Evolutionary conservation across 2,329 filamentous ascomycete genomes (phyloP), one percentile per base, ranked within the genome.

Genomic region (Fusarium sp.): DNA sequence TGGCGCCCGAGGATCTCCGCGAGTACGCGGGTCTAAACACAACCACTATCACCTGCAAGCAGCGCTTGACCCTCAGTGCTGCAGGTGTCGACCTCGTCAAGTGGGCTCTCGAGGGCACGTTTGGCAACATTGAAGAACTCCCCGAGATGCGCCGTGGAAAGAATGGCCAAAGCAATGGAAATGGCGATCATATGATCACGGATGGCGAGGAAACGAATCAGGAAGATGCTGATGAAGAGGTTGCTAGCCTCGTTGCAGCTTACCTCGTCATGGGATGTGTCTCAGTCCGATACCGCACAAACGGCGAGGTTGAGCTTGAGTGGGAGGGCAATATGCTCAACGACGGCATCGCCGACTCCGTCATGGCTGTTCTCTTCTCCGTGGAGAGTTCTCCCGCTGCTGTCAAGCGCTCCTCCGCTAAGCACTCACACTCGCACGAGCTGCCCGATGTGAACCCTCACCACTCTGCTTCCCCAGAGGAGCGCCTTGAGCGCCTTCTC

Each of bases 291-390:
- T 95, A 96, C 82, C 89, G 89, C 71, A 89, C 86, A 70, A 91
- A 90, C 74, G 93, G 95, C 62, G 92, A 96, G 79, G 89, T 98
- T 11, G 95, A 97, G 80, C 86, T 98, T 6, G 95, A 97, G 82
- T 99, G 96, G 96, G 95, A 98, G 81, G 96, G 95, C 65, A 99
- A 98, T 80, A 93, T 97, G 85, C 91, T 98, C 78, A 99, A 98
- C 81, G 96, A 99, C 79, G 94, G 95, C 68, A 97, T 99, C 78
- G 96, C 96, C n/a, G 96, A 99, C 82, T 95, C 96, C 22, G 93
- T 98, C 61, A 94, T 98, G 87, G 95, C 95, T 2, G 94, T 98
- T 6, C 87, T 99, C 16, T 91, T 97, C 76, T 95, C 93, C 0
- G 93, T 97, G 28, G 96, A 99, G 83, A 97, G 92, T 82, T 97